A percentile compares a stretch with the other conserved stretches of the same genome.
These are phyloP conservation scores for Podospora anserina DNA, from an alignment of 495 filamentous ascomycete species.

Conservation along the genomic window DNA sequence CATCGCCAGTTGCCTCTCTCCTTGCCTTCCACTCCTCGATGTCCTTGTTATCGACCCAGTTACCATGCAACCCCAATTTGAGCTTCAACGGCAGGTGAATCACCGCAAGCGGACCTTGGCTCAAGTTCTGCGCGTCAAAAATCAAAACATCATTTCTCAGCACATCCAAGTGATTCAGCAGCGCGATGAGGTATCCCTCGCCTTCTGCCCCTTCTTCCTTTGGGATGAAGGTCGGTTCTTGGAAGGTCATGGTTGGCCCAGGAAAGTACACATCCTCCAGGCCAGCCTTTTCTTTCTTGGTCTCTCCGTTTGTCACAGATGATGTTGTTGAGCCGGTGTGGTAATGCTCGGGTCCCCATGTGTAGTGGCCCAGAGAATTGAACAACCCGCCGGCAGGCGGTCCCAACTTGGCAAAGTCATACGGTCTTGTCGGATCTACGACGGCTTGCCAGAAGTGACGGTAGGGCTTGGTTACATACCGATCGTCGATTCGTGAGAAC, in stretches of 20 bases:
- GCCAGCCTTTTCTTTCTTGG: conserved; percentile 23
- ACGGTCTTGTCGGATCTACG: conserved; percentile 44
- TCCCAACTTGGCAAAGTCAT: conserved; percentile 50
- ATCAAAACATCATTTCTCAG: conserved; percentile 51
- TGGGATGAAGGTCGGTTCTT: conserved; percentile 59
- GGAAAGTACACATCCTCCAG: conserved; percentile 45
- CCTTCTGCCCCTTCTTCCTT: conserved; percentile 45
- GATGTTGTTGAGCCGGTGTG: conserved; percentile 7
- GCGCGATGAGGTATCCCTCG: conserved; percentile 54
- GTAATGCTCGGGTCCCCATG: conserved; percentile 33
- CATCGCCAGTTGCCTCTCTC: conserved; percentile 32
- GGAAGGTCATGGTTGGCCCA: conserved; percentile 51
- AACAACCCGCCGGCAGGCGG: conserved; percentile 48
- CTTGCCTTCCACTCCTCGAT: conserved; percentile 43
- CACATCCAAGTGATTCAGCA: conserved; percentile 53
- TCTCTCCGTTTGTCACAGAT: background rate
- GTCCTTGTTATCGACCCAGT: conserved; percentile 46
- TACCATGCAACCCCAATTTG: conserved; percentile 46
- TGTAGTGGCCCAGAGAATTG: conserved; percentile 48
- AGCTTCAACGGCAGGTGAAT: conserved; percentile 46
- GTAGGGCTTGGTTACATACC: conserved; percentile 50
- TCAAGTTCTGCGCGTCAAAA: conserved; percentile 46
- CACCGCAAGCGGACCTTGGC: conserved; percentile 44
- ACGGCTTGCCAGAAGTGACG: conserved; percentile 53
- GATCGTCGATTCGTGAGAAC: conserved; percentile 60